Percentiles rank a stretch among this genome's conserved stretches.
Evolutionary conservation across 2,329 filamentous ascomycete species (phyloP).

Genomic region (Huntiella decipiens): DNA sequence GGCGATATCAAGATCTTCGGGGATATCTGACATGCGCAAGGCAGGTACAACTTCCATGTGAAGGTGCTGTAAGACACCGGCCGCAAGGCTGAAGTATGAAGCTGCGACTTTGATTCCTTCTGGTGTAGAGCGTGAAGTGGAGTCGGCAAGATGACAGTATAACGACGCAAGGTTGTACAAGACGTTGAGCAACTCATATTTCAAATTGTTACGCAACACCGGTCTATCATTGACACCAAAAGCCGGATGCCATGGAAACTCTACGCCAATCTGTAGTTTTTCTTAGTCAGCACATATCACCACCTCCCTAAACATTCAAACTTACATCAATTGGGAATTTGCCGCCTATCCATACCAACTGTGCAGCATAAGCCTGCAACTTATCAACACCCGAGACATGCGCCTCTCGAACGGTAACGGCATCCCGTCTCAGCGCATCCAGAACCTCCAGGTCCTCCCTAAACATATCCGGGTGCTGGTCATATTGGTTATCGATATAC

Average conservation of each 20-base stretch:
- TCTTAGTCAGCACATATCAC: neutral
- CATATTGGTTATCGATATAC: constrained; percentile 96
- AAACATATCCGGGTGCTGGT: constrained; percentile 97
- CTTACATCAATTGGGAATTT: constrained; percentile 90
- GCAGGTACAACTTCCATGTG: constrained; percentile 63
- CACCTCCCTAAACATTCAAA: neutral
- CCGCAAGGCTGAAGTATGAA: constrained; percentile 74
- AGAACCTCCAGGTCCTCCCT: constrained; percentile 68
- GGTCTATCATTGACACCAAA: constrained; percentile 76
- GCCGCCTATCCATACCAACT: constrained; percentile 78
- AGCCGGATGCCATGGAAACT: constrained; percentile 92
- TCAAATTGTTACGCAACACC: constrained; percentile 44
- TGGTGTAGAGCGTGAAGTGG: constrained; percentile 54
- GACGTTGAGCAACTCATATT: constrained; percentile 78
- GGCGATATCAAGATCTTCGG: constrained; percentile 86
- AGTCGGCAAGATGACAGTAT: constrained; percentile 78
- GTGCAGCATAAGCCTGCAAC: constrained; percentile 78
- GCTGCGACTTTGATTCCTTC: constrained; percentile 78
- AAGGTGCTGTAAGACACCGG: constrained; percentile 66
- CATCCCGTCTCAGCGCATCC: constrained; percentile 63
- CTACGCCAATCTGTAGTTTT: constrained; percentile 54
- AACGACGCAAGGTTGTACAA: constrained; percentile 85
- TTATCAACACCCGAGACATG: constrained; percentile 74
- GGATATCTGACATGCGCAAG: constrained; percentile 58
- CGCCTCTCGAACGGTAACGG: constrained; percentile 74